These are phyloP conservation scores for Escovopsis sp. DNA, from an alignment of 2,329 filamentous ascomycete genomes.

Conservation along the genomic window DNA sequence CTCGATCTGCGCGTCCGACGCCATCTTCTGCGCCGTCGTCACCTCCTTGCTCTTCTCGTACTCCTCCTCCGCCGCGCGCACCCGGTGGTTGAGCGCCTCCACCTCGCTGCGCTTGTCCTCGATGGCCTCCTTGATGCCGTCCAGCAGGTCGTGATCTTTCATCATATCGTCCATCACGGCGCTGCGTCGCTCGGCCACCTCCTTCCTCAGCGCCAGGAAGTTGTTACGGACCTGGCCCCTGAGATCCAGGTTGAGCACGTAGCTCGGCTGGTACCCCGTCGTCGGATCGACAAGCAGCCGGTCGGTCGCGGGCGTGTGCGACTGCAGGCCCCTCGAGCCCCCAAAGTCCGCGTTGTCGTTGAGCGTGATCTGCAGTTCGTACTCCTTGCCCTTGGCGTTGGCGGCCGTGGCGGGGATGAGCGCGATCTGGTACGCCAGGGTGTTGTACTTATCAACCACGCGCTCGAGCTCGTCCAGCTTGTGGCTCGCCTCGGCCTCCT, in stretches of 20 bases:
- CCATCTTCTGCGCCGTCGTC: conserved; percentile 74
- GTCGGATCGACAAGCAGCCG: conserved; percentile 67
- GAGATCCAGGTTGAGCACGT: conserved; percentile 80
- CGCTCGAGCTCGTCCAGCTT: conserved; percentile 89
- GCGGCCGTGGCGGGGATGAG: conserved; percentile 72
- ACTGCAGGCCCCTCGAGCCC: conserved; percentile 19
- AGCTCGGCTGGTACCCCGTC: conserved; percentile 78
- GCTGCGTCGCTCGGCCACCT: conserved; percentile 80
- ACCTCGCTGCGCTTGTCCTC: conserved; percentile 91
- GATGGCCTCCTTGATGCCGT: conserved; percentile 91
- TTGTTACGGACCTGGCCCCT: conserved; percentile 67
- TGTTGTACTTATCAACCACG: conserved; percentile 83
- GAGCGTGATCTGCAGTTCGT: conserved; percentile 72
- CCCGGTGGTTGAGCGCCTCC: conserved; percentile 76
- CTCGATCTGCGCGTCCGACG: conserved; percentile 86
- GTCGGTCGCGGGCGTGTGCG: conserved; percentile 36
- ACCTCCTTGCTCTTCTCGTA: conserved; percentile 86
- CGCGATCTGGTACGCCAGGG: conserved; percentile 82
- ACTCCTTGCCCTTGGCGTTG: conserved; percentile 74
- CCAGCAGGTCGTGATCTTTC: conserved; percentile 84
- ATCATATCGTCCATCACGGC: conserved; percentile 77
- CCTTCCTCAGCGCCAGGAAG: conserved; percentile 67
- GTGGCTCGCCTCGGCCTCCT: conserved; percentile 71
- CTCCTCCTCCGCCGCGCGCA: conserved; percentile 79
- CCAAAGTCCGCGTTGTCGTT: conserved; percentile 67